Base-by-base conservation (phyloP, 371 early-diverging fungal genomes). In the Mortierella sp. region DNA sequence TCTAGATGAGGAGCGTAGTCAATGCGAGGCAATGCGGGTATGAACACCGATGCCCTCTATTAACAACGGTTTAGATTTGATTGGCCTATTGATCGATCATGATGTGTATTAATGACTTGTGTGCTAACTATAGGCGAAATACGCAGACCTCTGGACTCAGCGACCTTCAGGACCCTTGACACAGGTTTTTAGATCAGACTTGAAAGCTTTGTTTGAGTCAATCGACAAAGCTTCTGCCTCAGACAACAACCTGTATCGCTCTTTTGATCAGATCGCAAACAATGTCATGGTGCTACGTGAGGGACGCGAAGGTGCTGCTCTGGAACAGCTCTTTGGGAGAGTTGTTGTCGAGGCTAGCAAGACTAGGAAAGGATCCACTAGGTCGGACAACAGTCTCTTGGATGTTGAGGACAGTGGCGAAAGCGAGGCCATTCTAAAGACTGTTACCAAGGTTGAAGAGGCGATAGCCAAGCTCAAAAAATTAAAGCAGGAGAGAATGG, bases 1-100 rank as follows among this genome's bases (percentile, higher is more conserved):
- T 32, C 73, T 97, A 63, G 97, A 96, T 70, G 91, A 93, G 59
- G 97, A 97, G 86, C 95, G 95, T 85, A 88, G 89, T 64, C 96
- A 92, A 28, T 96, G 95, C 77, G 97, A 97, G 66, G 85, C 83
- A 12, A 84, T 91, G 77, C 72, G 96, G 74, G 95, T 94, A 76
- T 85, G 88, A 59, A 47, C 26, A 5, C 10, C 37, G 61, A 37
- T 10, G 12, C 20, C 32, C 14, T 59, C 32, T 18, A 12, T 59
- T 59, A 32, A 12, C 16, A 45, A 12, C 1, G 3, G 45, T n/a
- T 18, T 51, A 11, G 3, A 18, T n/a, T 18, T 51, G 22, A 3
- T n/a, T n/a, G 9, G n/a, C n/a, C n/a, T n/a, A n/a, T 51, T 14
- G 51, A n/a, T 51, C n/a, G n/a, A 18, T 5, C 45, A 5, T 43